A percentile compares a stretch with the other conserved stretches of the same genome.
Conservation (phyloP, 768 basidiomycete genomes). For the Leccinum disarticulatum region DNA sequence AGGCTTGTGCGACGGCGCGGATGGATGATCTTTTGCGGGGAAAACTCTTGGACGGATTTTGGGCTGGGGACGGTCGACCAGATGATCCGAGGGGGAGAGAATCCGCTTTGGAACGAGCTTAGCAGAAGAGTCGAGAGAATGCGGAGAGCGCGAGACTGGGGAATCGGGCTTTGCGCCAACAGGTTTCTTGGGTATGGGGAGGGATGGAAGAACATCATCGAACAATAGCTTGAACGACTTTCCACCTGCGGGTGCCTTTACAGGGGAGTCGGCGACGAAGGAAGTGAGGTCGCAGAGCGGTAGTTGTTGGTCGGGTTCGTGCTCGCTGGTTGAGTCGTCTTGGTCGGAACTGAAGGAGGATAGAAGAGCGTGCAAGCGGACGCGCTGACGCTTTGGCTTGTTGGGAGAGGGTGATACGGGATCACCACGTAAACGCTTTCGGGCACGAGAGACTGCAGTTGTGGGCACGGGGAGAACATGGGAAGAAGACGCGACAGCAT, state of each 20-base stretch:
- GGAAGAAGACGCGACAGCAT: conserved; percentile 13
- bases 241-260: conserved; percentile 55
- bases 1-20: conserved; percentile 1
- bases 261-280: conserved; percentile 71
- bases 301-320: conserved; percentile 35
- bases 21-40: conserved; percentile 6
- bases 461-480: conserved; percentile 25
- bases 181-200: conserved; percentile 19
- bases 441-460: conserved; percentile 61
- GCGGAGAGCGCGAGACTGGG: neutral
- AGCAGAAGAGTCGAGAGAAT: conserved; percentile 3
- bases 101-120: conserved; percentile 4
- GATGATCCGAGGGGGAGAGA: neutral
- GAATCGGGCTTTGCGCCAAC: conserved; percentile 27
- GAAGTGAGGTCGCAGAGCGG: conserved; percentile 37
- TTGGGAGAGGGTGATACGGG: conserved; percentile 80
- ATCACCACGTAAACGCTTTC: conserved; percentile 80
- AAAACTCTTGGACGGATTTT: conserved; percentile 13
- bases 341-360: conserved; percentile 36
- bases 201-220: conserved; percentile 44
- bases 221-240: conserved; percentile 71
- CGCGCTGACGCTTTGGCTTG: conserved; percentile 70
- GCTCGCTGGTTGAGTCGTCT: conserved; percentile 34
- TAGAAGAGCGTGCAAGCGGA: conserved; percentile 41
- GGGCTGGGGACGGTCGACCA: conserved; percentile 2